These are phyloP conservation scores for Daedaleopsis nitida DNA, from an alignment of 768 basidiomycete species.

Conservation along the genomic window DNA sequence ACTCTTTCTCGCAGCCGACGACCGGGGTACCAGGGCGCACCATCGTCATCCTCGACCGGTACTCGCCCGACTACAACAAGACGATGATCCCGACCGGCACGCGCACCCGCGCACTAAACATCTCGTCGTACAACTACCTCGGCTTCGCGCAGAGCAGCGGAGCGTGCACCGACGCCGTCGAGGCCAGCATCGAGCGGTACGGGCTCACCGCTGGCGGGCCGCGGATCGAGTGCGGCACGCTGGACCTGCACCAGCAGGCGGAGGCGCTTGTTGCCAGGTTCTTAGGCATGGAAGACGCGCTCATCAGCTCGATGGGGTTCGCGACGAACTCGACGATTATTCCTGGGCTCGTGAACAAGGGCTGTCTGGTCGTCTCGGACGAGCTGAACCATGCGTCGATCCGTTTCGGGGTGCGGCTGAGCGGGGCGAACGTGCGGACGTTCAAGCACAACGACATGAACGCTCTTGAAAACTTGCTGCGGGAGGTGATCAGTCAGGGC, in stretches of 20 bases:
- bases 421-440: slow-evolving; percentile 85
- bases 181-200: slow-evolving; percentile 78
- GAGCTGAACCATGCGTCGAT: slow-evolving; percentile 97
- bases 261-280: slow-evolving; percentile 92
- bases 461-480: slow-evolving; percentile 74
- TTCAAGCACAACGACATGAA: slow-evolving; percentile 98
- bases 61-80: slow-evolving; percentile 79
- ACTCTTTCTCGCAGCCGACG: slow-evolving; percentile 90
- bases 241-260: slow-evolving; percentile 76
- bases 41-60: slow-evolving; percentile 81
- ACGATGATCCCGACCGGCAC: slow-evolving; percentile 77
- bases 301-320: slow-evolving; percentile 96
- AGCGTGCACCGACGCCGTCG: slow-evolving; percentile 93
- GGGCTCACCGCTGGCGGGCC: slow-evolving; percentile 78
- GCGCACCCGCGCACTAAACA: slow-evolving; percentile 88
- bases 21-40: slow-evolving; percentile 97
- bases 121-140: slow-evolving; percentile 98
- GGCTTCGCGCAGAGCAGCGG: slow-evolving; percentile 95
- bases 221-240: slow-evolving; percentile 83
- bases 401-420: slow-evolving; percentile 86
- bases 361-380: slow-evolving; percentile 94
- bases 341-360: slow-evolving; percentile 88
- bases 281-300: slow-evolving; percentile 85
- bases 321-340: slow-evolving; percentile 94
- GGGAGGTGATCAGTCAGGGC: slow-evolving; percentile 94